Percentiles rank a stretch among this genome's conserved stretches.
phyloP scores from a whole-genome alignment of 768 basidiomycete genomes.

The Asterophora parasitica region DNA sequence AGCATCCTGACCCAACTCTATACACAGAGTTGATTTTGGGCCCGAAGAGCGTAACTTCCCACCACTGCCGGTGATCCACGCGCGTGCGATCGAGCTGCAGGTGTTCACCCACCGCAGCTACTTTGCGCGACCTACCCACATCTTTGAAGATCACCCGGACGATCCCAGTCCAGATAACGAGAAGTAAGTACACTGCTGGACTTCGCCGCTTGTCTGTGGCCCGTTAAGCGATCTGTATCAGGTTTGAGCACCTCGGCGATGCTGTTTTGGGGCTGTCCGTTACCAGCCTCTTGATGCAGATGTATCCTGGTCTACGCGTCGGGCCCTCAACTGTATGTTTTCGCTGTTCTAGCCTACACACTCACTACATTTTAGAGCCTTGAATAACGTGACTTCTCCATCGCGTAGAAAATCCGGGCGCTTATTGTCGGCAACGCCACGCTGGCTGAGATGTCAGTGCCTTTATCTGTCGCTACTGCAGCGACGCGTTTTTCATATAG shows the following conservation, averaged over 20 bases:
- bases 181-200: slow-evolving; percentile 40
- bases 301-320: slow-evolving; percentile 67
- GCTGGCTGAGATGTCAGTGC: slow-evolving; percentile 60
- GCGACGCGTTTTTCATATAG: background rate
- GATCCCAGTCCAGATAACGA: slow-evolving; percentile 83
- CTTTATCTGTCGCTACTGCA: background rate
- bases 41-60: slow-evolving; percentile 44
- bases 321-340: slow-evolving; percentile 68
- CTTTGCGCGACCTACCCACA: slow-evolving; percentile 62
- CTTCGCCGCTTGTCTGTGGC: background rate
- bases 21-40: slow-evolving; percentile 39
- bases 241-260: slow-evolving; percentile 76
- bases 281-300: slow-evolving; percentile 56
- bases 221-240: slow-evolving; percentile 20
- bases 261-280: slow-evolving; percentile 65
- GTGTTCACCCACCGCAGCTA: slow-evolving; percentile 77
- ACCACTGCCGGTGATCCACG: slow-evolving; percentile 51
- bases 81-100: slow-evolving; percentile 40
- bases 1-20: background rate
- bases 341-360: no score
- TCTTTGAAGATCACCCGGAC: slow-evolving; percentile 69
- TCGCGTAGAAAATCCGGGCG: slow-evolving; percentile 69
- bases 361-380: background rate
- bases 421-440: slow-evolving; percentile 72
- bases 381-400: slow-evolving; percentile 3